phyloP scores from a whole-genome alignment of 805 yeast genomes.

The Lachancea fermentati region DNA sequence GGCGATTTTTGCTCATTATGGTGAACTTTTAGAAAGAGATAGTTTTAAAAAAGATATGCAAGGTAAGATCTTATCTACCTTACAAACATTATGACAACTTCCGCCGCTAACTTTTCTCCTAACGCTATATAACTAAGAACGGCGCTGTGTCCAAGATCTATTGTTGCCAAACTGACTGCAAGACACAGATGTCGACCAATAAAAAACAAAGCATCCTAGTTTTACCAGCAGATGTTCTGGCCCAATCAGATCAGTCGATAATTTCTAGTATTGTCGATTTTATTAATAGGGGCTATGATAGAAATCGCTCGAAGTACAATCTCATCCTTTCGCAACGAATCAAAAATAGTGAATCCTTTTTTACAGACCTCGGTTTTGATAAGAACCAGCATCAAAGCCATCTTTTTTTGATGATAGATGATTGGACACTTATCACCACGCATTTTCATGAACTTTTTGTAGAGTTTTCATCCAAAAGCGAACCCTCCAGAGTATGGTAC shows the following conservation, averaged over 20 bases:
- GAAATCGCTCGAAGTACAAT: constrained; percentile 40
- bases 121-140: neutral
- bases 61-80: constrained; percentile 8
- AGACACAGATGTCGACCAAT: too few species aligned
- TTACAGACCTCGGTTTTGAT: constrained; percentile 26
- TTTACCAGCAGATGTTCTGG: constrained; percentile 3
- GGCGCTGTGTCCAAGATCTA: neutral
- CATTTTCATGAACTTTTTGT: constrained; percentile 1
- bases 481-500: neutral
- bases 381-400: constrained; percentile 17
- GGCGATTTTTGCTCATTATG: constrained; percentile 41
- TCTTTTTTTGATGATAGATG: constrained; percentile 22
- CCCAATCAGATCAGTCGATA: neutral
- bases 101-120: too few species aligned
- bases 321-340: constrained; percentile 41
- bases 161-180: too few species aligned
- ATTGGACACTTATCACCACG: constrained; percentile 9
- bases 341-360: constrained; percentile 19
- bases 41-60: constrained; percentile 25
- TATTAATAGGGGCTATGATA: constrained; percentile 48
- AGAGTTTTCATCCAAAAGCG: neutral
- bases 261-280: constrained; percentile 22
- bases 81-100: neutral
- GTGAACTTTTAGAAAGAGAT: constrained; percentile 44
- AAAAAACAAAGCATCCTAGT: too few species aligned